Base-by-base conservation (phyloP, 2,329 filamentous ascomycete species). In the Exophiala mesophila region DNA sequence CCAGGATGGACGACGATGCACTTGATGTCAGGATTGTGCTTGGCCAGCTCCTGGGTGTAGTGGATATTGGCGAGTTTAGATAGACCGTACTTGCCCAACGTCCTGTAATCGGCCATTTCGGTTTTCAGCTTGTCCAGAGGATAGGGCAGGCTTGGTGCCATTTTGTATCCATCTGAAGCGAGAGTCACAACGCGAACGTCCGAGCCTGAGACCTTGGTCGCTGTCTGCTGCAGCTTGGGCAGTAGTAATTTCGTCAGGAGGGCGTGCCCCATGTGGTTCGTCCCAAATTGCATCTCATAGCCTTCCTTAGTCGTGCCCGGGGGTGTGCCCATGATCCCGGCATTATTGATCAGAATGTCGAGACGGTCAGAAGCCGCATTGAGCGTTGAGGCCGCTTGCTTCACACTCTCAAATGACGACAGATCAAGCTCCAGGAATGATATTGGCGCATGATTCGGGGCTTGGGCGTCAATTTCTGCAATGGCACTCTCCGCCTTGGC, bases 31-130 rank as follows among this genome's bases (percentile, higher is more conserved):
- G 72, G 72, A 47, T 74, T 69, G 0, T 60, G 61, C 10, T 55
- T 44, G 1, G 69, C 67, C 2, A 74, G 59, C 30, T 68, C 60
- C 5, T 60, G 54, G 0, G 68, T 59, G 51, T 66, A 73, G 1
- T 74, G 63, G 9, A 76, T 58, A 32, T 74, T 74, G 3, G 71
- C 70, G 4, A 76, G 62, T 49, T 76, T 76, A 21, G 64, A 66
- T 30, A 69, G 63, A 3, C 68, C 70, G 55, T 77, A 76, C 18
- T 70, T 65, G 3, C 43, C 44, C 48, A 57, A 63, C 1, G 63
- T 60, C 2, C 33, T 16, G 17, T 13, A 18, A 2, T 33, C 15
- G 4, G 24, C 16, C 49, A 38, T 41, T 19, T 59, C 40, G 18
- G 67, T 58, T 32, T 57, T 57, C 10, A 49, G 35, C 31, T 62